These are phyloP conservation scores for Arctostaphylos glauca DNA, from an alignment of 148 eudicot genomes.

Conservation along the genomic window DNA sequence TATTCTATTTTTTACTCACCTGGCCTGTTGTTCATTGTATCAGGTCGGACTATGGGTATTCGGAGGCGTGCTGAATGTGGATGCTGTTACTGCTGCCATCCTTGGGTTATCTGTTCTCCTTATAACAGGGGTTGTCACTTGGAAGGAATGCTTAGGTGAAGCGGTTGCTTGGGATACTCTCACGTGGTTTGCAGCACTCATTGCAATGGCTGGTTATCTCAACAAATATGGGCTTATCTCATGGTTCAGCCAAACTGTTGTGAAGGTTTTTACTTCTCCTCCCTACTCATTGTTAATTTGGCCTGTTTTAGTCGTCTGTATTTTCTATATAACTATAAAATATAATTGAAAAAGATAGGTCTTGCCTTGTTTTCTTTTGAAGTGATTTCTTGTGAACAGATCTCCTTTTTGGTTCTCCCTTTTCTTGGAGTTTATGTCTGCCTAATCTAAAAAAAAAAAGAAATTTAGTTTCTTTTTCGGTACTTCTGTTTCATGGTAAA, in stretches of 20 bases:
- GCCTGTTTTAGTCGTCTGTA: no score
- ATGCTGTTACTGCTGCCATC: slow-evolving; percentile 97
- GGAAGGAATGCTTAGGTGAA: slow-evolving; percentile 92
- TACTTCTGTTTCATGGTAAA: background rate
- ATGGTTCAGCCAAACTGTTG: slow-evolving; percentile 97
- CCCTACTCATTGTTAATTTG: background rate
- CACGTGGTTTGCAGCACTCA: slow-evolving; percentile 95
- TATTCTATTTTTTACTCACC: background rate
- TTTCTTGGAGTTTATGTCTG: background rate
- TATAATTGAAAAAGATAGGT: background rate
- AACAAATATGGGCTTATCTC: slow-evolving; percentile 95
- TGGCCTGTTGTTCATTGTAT: slow-evolving; percentile 4
- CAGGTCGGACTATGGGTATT: slow-evolving; percentile 97
- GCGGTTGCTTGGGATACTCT: slow-evolving; percentile 98
- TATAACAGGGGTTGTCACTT: slow-evolving; percentile 86
- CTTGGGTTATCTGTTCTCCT: slow-evolving; percentile 86
- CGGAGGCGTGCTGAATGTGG: slow-evolving; percentile 73
- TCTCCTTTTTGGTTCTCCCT: background rate
- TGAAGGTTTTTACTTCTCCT: slow-evolving; percentile 51
- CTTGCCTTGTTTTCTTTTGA: background rate
- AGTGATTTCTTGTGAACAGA: background rate
- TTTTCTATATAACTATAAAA: no score
- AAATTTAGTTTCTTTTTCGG: background rate
- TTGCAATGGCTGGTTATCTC: slow-evolving; percentile 99
- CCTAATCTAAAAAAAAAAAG: background rate